Evolutionary conservation across 352 stramenopile species (phyloP), one percentile per base, ranked within the genome.

Genomic region (Aphanomyces euteiches): DNA sequence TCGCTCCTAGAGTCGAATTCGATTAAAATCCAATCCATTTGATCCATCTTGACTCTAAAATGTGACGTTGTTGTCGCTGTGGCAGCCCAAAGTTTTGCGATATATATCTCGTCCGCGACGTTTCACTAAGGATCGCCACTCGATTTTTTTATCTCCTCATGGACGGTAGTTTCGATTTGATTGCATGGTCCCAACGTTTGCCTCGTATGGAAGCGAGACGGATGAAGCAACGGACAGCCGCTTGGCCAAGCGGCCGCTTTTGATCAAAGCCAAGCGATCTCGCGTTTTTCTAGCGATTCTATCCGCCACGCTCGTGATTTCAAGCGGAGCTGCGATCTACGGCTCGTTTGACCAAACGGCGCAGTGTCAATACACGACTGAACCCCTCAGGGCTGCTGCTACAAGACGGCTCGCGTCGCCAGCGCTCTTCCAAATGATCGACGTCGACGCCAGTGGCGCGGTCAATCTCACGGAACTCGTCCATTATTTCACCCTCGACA

Each of bases 181-280:
- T 19, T 63, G 8, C 15, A 66, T 66, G 50, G 17, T 58, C 15
- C 50, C 50, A 19, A 58, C 50, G 50, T 58, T 19, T 19, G 50
- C 50, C 8, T 58, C 50, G 50, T 58, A 58, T 58, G 50, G 50
- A 8, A 58, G 15, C 15, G 50, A 58, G 15, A 19, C 15, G 8
- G 50, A 58, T 19, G 21, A 19, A 19, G 15, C 15, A 58, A 53
- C 45, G 45, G 13, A n/a, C 13, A 53, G 13, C 13, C 45, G 45
- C 13, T n/a, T 50, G 10, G 43, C 43, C 43, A n/a, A 50, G 10
- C 43, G 43, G 17, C 50, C 50, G 50, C 50, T 58, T 17, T 28
- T 58, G 8, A 21, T 58, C 3, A 58, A 58, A 21, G 7, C 50
- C 50, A 58, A 58, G 50, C 15, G 21, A 1, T 17, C 50, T 13